Evolutionary conservation across 148 eudicot species (phyloP).

Genomic region (Rhododendron kiyosumense): DNA sequence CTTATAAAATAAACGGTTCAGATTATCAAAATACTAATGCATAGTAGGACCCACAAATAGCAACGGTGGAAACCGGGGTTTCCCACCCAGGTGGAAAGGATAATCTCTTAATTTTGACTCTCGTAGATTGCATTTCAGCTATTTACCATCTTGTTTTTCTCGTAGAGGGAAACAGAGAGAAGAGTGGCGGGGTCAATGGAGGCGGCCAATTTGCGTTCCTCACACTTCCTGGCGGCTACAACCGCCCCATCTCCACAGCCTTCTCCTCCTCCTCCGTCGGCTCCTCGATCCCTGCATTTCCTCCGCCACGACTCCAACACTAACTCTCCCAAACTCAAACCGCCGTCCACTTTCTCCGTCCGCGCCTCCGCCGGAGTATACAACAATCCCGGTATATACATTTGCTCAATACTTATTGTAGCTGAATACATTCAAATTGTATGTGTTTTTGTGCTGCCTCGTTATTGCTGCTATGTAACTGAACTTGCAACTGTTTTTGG

Average conservation of each 20-base stretch:
- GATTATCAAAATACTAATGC: too few relatives aligned
- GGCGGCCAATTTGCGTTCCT: constrained; percentile 26
- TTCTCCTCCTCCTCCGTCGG: background rate
- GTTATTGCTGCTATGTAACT: background rate
- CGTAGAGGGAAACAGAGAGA: background rate
- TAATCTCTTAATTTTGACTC: background rate
- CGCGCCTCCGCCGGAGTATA: constrained; percentile 38
- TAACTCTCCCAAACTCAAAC: constrained; percentile 24
- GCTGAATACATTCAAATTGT: background rate
- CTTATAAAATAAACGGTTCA: too few relatives aligned
- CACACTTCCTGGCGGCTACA: constrained; percentile 5
- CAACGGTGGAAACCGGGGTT: too few relatives aligned
- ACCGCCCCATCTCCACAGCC: background rate
- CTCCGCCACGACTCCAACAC: background rate
- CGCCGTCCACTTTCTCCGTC: constrained; percentile 24
- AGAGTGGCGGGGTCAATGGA: constrained; percentile 11
- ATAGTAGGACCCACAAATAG: too few relatives aligned
- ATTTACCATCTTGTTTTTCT: background rate
- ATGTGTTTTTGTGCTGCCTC: background rate
- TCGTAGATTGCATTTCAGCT: background rate
- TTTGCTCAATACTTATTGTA: background rate
- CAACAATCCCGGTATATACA: constrained; percentile 42
- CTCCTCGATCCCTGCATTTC: constrained; percentile 12
- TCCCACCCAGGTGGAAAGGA: too few relatives aligned
- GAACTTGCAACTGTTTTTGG: background rate